Conservation (phyloP, 2,329 filamentous ascomycete genomes). For the Dactylellina sp. region DNA sequence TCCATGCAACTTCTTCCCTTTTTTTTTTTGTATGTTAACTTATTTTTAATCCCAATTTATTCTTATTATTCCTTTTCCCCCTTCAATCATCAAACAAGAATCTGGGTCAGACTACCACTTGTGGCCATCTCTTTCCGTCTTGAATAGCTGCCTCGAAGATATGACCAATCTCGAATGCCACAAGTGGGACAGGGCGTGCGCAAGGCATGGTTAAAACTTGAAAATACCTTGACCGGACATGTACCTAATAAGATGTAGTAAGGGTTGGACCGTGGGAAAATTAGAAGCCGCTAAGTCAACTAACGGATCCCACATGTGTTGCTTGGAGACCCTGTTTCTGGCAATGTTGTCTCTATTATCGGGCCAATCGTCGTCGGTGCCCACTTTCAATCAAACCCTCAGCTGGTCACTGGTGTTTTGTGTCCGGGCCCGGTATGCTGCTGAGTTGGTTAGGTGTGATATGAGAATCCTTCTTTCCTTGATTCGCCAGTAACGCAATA, state of each 20-base stretch:
- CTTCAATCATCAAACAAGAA: conserved; percentile 7
- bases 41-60: conserved; percentile 2
- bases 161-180: conserved; percentile 54
- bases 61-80: neutral
- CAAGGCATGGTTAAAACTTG: conserved; percentile 21
- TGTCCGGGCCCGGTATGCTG: conserved; percentile 32
- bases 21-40: neutral
- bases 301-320: conserved; percentile 26
- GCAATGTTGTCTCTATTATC: conserved; percentile 30
- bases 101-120: conserved; percentile 47
- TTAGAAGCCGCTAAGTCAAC: conserved; percentile 31
- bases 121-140: conserved; percentile 47
- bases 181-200: conserved; percentile 39
- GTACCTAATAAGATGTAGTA: conserved; percentile 54
- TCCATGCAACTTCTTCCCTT: conserved; percentile 6
- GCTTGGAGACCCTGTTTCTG: conserved; percentile 49
- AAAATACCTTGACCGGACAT: conserved; percentile 40
- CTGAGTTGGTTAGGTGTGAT: conserved; percentile 56
- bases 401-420: conserved; percentile 32
- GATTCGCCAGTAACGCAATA: conserved; percentile 56
- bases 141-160: conserved; percentile 51
- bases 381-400: conserved; percentile 35
- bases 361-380: conserved; percentile 42
- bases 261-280: conserved; percentile 27
- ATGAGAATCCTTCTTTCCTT: conserved; percentile 24